A percentile compares a stretch with the other conserved stretches of the same genome.
Evolutionary conservation across 345 rosid genomes (phyloP).

Genomic region (Heritiera littoralis): DNA sequence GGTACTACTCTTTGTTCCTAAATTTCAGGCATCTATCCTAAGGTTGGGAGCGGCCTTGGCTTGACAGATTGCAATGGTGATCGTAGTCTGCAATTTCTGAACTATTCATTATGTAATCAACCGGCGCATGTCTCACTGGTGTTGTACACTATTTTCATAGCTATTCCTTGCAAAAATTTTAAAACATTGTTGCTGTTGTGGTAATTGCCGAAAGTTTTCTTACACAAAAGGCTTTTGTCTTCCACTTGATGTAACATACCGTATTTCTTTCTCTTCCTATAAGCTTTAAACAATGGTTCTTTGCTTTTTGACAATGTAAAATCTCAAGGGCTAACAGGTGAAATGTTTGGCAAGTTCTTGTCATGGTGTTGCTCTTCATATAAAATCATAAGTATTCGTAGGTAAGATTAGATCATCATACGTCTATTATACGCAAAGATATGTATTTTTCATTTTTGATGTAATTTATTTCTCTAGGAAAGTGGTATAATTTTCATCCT

Average conservation of each 20-base stretch:
- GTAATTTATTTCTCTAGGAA: background rate
- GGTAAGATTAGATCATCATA: background rate
- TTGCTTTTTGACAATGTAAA: background rate
- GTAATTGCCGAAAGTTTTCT: background rate
- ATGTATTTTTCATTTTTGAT: background rate
- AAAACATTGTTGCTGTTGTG: background rate
- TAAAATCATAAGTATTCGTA: background rate
- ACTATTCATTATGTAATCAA: background rate
- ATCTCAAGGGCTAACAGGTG: background rate
- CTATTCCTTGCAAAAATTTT: background rate
- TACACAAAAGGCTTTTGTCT: background rate
- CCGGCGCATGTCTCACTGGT: background rate
- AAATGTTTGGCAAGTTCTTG: background rate
- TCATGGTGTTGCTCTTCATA: background rate
- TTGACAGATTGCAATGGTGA: background rate
- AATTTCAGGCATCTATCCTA: slow-evolving; percentile 23
- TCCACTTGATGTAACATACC: background rate
- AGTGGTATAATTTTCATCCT: too few species aligned
- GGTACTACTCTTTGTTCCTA: background rate
- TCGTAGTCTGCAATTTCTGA: slow-evolving; percentile 1
- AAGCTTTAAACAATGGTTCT: background rate
- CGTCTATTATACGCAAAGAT: background rate
- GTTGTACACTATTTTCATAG: background rate
- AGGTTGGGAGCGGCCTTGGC: background rate
- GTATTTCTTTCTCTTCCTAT: background rate